These are phyloP conservation scores for Apostasia ramifera DNA, from an alignment of 106 monocot genomes.

Conservation along the genomic window DNA sequence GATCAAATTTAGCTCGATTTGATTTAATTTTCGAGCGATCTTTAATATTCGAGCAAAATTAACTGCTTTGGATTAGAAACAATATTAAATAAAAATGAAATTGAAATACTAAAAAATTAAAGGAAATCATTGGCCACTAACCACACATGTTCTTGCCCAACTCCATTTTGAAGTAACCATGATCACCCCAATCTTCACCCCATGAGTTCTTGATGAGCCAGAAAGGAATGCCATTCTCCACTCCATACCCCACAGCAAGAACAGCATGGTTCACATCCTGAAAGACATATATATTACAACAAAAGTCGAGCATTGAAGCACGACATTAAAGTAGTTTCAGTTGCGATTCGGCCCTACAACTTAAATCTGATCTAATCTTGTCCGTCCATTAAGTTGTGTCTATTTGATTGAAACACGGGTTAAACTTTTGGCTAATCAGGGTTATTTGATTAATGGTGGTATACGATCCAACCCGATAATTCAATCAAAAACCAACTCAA, in stretches of 20 bases:
- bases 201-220: conserved; percentile 82
- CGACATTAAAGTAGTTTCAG: not conserved
- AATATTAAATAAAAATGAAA: not conserved
- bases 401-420: too few relatives aligned
- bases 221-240: conserved; percentile 46
- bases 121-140: conserved; percentile 13
- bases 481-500: too few relatives aligned
- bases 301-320: not conserved
- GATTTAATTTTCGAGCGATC: not conserved
- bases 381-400: too few relatives aligned
- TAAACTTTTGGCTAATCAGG: too few relatives aligned
- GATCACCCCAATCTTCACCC: conserved; percentile 53
- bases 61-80: not conserved
- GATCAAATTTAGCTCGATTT: not conserved
- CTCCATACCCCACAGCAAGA: conserved; percentile 66
- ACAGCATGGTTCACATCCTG: conserved; percentile 80
- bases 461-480: too few relatives aligned
- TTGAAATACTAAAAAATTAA: not conserved
- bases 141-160: conserved; percentile 93
- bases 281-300: not conserved
- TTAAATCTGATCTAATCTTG: too few relatives aligned
- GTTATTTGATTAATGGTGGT: too few relatives aligned
- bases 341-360: too few relatives aligned
- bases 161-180: conserved; percentile 95
- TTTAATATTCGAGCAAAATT: not conserved